Percentiles rank a stretch among this genome's conserved stretches.
These are phyloP conservation scores for Aspergillus saccharolyticus DNA, from an alignment of 495 filamentous ascomycete species.

Conservation along the genomic window DNA sequence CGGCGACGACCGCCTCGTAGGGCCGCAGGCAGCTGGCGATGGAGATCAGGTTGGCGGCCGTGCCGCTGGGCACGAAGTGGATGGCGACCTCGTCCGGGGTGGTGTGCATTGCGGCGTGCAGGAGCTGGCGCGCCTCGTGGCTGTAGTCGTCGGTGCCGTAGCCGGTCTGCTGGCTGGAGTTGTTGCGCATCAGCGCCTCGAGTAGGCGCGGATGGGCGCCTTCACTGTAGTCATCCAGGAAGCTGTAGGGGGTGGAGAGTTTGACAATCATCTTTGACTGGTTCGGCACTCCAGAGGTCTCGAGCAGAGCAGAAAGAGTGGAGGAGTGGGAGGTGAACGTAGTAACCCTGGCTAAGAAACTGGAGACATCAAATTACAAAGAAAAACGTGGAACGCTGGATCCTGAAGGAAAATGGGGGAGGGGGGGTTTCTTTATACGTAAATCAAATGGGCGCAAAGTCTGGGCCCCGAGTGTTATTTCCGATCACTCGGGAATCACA, in stretches of 20 bases:
- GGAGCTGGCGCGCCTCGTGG: constrained; percentile 27
- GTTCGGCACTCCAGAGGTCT: too few relatives aligned
- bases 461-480: not conserved
- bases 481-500: not conserved
- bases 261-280: constrained; percentile 18
- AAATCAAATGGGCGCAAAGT: not conserved
- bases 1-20: constrained; percentile 40
- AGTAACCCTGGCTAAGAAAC: too few relatives aligned
- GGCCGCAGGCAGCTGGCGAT: constrained; percentile 42
- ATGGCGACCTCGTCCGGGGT: constrained; percentile 37
- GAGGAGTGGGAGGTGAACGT: too few relatives aligned
- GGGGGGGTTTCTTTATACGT: not conserved
- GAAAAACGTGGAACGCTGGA: not conserved
- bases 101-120: constrained; percentile 27
- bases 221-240: constrained; percentile 45
- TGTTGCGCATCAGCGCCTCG: constrained; percentile 36
- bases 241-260: constrained; percentile 30
- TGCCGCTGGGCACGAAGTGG: constrained; percentile 43
- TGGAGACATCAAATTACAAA: not conserved
- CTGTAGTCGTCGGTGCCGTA: constrained; percentile 39
- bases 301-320: not conserved
- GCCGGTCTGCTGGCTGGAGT: constrained; percentile 35
- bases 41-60: constrained; percentile 40
- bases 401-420: too few relatives aligned
- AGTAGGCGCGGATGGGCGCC: constrained; percentile 42